Percentiles rank a stretch among this genome's conserved stretches.
Conservation (phyloP, 1,139 yeast species). For the Yamadazyma pseudoaaseri region DNA sequence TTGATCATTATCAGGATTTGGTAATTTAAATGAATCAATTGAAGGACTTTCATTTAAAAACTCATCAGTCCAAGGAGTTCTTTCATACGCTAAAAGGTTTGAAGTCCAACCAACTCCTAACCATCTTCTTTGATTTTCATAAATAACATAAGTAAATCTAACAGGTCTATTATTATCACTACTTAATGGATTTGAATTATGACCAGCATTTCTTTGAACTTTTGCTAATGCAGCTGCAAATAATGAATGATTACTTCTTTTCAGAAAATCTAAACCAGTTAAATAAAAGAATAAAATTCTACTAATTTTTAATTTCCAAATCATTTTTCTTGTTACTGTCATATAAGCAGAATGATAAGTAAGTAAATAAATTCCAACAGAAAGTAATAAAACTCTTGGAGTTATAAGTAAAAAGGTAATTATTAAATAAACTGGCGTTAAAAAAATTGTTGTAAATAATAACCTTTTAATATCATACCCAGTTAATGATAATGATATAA, state of each 20-base stretch:
- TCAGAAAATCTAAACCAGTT: constrained; percentile 85
- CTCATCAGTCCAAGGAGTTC: constrained; percentile 97
- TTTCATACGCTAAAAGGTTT: constrained; percentile 83
- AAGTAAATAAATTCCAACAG: constrained; percentile 60
- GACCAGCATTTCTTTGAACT: constrained; percentile 52
- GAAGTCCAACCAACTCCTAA: constrained; percentile 98
- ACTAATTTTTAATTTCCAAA: constrained; percentile 79
- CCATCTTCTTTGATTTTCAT: constrained; percentile 97
- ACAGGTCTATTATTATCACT: constrained; percentile 53
- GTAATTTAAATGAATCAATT: constrained; percentile 75
- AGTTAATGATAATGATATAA: constrained; percentile 67
- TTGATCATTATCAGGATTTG: constrained; percentile 52
- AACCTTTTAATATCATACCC: constrained; percentile 78
- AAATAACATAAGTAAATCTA: constrained; percentile 86
- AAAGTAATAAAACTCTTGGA: constrained; percentile 66
- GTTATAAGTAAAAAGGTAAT: constrained; percentile 64
- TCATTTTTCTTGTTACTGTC: constrained; percentile 71
- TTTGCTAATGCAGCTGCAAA: constrained; percentile 61
- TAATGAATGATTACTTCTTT: constrained; percentile 43
- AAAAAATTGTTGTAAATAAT: constrained; percentile 76
- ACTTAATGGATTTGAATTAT: constrained; percentile 18
- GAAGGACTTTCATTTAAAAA: constrained; percentile 82
- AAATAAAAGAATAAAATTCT: constrained; percentile 73
- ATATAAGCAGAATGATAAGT: constrained; percentile 88
- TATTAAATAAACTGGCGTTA: constrained; percentile 80